Evolutionary conservation across 495 filamentous ascomycete genomes (phyloP), one percentile per base, ranked within the genome.

Genomic region (Aspergillus ellipticus): DNA sequence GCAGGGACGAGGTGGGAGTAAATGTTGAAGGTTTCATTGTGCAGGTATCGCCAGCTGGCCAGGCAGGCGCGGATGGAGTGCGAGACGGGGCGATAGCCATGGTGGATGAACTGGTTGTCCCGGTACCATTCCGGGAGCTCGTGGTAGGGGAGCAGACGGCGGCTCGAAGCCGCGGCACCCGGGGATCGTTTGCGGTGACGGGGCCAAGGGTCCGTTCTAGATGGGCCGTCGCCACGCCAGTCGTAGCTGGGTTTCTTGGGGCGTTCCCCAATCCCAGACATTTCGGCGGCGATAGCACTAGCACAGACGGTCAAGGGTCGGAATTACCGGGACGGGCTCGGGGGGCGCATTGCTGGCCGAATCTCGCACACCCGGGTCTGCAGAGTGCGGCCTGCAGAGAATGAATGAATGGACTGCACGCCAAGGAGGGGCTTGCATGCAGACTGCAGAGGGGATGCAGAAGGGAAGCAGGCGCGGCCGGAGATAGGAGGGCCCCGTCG

Each of bases 1-100:
- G 64, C 59, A 0, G 67, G 66, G 4, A 71, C 54, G 0, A 71
- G 54, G 35, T 74, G 68, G 17, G 69, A 64, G 35, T 64, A 73
- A 16, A 74, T 68, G 56, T 74, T 71, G 31, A 65, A 57, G n/a
- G 66, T 55, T 45, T 73, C 68, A 31, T 73, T 73, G 62, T 72
- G 70, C n/a, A 71, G 19, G 45, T 68, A 67, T 13, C 33, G 47
- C 54, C 55, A 63, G 57, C 69, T 74, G 39, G 31, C 39, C 43
- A 73, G 59, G 8, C 59, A 72, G 11, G n/a, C 54, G n/a, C n/a
- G 56, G 47, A 49, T 57, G 26, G 70, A 72, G 37, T 55, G 50
- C 19, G 67, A 69, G 24, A 72, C 63, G 6, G 69, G 67, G 13
- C 69, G 63, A 51, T 73, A 69, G 42, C 65, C 57, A 51, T 58